phyloP scores from a whole-genome alignment of 2,329 filamentous ascomycete genomes.

The Fusarium pseudoanthophilum region DNA sequence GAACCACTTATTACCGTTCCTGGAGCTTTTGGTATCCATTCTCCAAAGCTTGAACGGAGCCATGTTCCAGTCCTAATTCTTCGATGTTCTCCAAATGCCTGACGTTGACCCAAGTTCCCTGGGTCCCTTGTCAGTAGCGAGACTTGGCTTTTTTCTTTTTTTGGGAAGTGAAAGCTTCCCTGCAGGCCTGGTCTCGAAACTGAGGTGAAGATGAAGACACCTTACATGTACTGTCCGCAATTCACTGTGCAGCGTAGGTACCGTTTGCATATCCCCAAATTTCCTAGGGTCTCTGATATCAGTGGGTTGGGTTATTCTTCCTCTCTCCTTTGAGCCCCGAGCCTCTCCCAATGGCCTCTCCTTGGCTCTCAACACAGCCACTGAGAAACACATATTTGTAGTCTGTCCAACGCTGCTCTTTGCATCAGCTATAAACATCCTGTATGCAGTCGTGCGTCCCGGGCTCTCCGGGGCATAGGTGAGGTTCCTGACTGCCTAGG shows the following conservation, averaged over 20 bases:
- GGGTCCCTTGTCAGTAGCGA: constrained; percentile 24
- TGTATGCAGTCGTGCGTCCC: constrained; percentile 9
- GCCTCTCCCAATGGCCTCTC: background rate
- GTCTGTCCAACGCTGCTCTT: constrained; percentile 4
- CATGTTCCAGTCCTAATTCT: constrained; percentile 24
- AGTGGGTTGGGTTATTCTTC: background rate
- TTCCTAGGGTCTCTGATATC: background rate
- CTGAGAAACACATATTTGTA: background rate
- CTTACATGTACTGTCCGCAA: constrained; percentile 5
- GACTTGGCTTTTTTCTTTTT: constrained; percentile 29
- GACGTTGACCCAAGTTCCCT: constrained; percentile 23
- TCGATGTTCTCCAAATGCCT: constrained; percentile 29
- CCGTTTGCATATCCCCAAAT: background rate
- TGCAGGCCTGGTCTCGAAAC: constrained; percentile 19
- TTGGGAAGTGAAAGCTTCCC: constrained; percentile 19
- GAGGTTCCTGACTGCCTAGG: constrained; percentile 14
- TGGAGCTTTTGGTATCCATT: constrained; percentile 19
- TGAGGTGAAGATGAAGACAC: constrained; percentile 14
- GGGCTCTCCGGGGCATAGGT: constrained; percentile 15
- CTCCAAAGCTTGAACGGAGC: constrained; percentile 32
- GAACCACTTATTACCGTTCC: constrained; percentile 18
- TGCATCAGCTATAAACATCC: background rate
- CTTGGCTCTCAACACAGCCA: constrained; percentile 24
- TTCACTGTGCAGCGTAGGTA: background rate
- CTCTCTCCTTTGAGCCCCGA: background rate